phyloP scores from a whole-genome alignment of 257 asterid genomes.

The Nicotiana paniculata region DNA sequence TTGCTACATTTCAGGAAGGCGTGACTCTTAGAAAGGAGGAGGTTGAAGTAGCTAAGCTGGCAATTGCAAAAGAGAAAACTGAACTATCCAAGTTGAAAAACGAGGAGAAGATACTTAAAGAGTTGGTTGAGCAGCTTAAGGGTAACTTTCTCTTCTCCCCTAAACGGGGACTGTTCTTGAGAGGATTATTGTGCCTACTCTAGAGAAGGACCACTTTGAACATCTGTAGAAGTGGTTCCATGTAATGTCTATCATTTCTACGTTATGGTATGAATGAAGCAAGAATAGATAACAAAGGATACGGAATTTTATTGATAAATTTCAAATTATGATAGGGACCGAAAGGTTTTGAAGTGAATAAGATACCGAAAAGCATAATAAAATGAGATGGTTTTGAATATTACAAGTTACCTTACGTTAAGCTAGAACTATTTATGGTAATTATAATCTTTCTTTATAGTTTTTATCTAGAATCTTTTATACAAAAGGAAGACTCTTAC shows the following conservation, averaged over 20 bases:
- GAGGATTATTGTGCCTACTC: neutral
- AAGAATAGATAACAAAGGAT: neutral
- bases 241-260: neutral
- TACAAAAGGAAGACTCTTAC: too few relatives aligned
- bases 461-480: too few relatives aligned
- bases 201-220: neutral
- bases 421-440: too few relatives aligned
- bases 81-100: slow-evolving; percentile 62
- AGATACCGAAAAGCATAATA: too few relatives aligned
- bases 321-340: too few relatives aligned
- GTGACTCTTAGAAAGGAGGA: slow-evolving; percentile 51
- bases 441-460: too few relatives aligned
- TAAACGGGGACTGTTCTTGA: neutral
- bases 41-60: slow-evolving; percentile 60
- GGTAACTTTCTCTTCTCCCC: slow-evolving; percentile 38
- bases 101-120: slow-evolving; percentile 76
- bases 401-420: too few relatives aligned
- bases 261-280: neutral
- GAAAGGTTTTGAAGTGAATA: too few relatives aligned
- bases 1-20: slow-evolving; percentile 71
- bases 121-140: slow-evolving; percentile 69
- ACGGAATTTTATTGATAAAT: too few relatives aligned
- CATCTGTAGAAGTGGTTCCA: neutral
- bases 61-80: slow-evolving; percentile 63
- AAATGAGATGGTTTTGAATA: too few relatives aligned